These are phyloP conservation scores for Prunus salicina DNA, from an alignment of 306 rosid species.

Conservation along the genomic window DNA sequence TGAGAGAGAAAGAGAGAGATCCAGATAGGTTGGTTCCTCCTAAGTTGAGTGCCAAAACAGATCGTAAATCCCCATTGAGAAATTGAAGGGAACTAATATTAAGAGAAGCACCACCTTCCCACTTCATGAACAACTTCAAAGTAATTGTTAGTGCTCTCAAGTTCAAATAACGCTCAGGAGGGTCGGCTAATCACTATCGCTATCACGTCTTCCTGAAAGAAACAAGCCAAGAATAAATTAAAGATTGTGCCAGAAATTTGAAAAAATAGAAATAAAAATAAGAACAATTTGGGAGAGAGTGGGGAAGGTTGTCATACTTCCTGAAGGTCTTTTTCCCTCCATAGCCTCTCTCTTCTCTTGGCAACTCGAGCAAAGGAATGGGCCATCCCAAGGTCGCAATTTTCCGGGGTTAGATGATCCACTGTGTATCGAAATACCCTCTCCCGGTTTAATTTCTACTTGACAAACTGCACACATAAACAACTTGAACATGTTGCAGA, in stretches of 20 bases:
- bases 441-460: slow-evolving; percentile 87
- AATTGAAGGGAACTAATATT: slow-evolving; percentile 47
- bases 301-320: slow-evolving; percentile 37
- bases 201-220: slow-evolving; percentile 79
- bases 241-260: not conserved
- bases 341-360: slow-evolving; percentile 98
- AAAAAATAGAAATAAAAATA: not conserved
- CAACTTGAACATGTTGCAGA: slow-evolving; percentile 98
- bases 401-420: slow-evolving; percentile 55
- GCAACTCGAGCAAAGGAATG: slow-evolving; percentile 92
- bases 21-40: slow-evolving; percentile 24
- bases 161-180: slow-evolving; percentile 43
- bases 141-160: slow-evolving; percentile 49
- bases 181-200: slow-evolving; percentile 80
- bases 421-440: slow-evolving; percentile 83
- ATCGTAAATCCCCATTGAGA: slow-evolving; percentile 41
- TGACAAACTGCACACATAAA: slow-evolving; percentile 97
- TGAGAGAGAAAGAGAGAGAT: slow-evolving; percentile 24
- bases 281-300: not conserved
- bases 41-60: slow-evolving; percentile 40
- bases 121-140: slow-evolving; percentile 36
- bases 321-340: slow-evolving; percentile 87
- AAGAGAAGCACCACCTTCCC: slow-evolving; percentile 42
- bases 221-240: slow-evolving; percentile 19
- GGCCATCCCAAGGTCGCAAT: slow-evolving; percentile 98